A percentile compares a stretch with the other conserved stretches of the same genome.
Evolutionary conservation across 805 yeast genomes (phyloP).

Genomic region (Saturnispora sekii): DNA sequence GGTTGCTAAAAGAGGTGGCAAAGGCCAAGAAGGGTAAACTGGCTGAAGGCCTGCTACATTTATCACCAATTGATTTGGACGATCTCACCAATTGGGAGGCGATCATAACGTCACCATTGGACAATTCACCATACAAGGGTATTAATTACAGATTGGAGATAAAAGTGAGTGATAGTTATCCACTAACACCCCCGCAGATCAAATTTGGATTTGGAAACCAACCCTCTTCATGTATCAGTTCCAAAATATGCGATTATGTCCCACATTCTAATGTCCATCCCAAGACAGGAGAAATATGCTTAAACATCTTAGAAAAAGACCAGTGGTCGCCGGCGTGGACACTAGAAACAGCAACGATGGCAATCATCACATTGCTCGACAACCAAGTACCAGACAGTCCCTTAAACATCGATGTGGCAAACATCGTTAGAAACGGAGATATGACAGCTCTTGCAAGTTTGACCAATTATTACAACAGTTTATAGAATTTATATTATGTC

Average conservation of each 20-base stretch:
- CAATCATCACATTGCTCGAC: conserved; percentile 45
- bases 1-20: conserved; percentile 1
- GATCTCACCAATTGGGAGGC: conserved; percentile 36
- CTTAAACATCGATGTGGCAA: conserved; percentile 60
- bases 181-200: conserved; percentile 49
- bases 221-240: conserved; percentile 10
- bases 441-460: conserved; percentile 32
- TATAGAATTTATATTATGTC: not conserved
- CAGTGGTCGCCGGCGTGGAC: conserved; percentile 76
- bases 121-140: conserved; percentile 39
- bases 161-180: conserved; percentile 39
- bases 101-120: conserved; percentile 37
- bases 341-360: conserved; percentile 42
- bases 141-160: conserved; percentile 45
- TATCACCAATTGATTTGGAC: conserved; percentile 1
- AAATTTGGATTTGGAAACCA: conserved; percentile 26
- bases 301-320: conserved; percentile 45
- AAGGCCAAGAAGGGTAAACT: conserved; percentile 13
- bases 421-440: conserved; percentile 42
- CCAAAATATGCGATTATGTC: conserved; percentile 14
- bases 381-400: conserved; percentile 70
- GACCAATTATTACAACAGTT: conserved; percentile 30
- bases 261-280: conserved; percentile 44
- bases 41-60: conserved; percentile 8
- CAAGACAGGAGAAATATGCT: conserved; percentile 58